Evolutionary conservation across 2,329 filamentous ascomycete species (phyloP).

Genomic region (Trichoderma aggressivum): DNA sequence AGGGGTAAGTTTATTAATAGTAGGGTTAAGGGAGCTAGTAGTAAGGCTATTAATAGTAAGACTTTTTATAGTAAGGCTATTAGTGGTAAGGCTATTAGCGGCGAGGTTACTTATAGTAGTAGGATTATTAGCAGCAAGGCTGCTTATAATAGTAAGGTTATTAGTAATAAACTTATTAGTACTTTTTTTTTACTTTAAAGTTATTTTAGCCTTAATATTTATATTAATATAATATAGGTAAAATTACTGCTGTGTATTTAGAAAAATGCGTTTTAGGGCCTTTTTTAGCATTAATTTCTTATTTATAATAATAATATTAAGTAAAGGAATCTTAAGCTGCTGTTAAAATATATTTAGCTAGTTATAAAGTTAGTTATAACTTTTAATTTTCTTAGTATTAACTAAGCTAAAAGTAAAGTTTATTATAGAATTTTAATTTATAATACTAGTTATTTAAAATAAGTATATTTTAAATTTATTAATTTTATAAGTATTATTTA

Average conservation of each 20-base stretch:
- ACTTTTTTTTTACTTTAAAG: background rate
- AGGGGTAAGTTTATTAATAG: too few species aligned
- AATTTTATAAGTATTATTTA: background rate
- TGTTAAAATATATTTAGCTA: background rate
- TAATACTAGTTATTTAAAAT: background rate
- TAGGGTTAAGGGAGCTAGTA: too few species aligned
- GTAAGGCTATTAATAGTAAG: too few species aligned
- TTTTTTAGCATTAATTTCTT: background rate
- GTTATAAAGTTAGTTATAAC: background rate
- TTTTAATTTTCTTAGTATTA: background rate
- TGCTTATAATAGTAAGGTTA: background rate
- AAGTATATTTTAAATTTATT: background rate
- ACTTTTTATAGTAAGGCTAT: background rate
- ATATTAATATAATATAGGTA: constrained; percentile 16
- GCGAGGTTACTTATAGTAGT: background rate
- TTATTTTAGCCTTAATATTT: background rate
- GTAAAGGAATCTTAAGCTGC: background rate
- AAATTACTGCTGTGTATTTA: background rate
- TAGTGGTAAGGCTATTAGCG: background rate
- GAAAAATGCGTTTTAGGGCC: too few species aligned
- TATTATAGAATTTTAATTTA: background rate
- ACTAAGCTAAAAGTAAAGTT: background rate
- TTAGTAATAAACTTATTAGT: background rate
- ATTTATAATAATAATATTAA: background rate
- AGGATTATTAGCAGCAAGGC: background rate